A percentile compares a stretch with the other conserved stretches of the same genome.
phyloP scores from a whole-genome alignment of 805 yeast species.

The Wickerhamiella spandovensis region DNA sequence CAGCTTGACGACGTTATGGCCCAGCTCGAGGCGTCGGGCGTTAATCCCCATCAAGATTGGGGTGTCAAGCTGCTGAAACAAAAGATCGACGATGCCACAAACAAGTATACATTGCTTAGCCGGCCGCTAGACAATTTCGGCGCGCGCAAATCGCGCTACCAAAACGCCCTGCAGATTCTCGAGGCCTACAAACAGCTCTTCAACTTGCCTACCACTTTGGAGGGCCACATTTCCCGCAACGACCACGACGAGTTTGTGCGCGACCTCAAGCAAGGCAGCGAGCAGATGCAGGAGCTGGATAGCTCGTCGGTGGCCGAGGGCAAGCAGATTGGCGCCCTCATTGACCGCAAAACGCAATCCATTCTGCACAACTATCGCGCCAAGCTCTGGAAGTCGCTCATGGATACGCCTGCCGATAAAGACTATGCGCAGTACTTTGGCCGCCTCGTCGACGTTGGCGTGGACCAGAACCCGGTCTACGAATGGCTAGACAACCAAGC shows the following conservation, averaged over 20 bases:
- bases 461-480: constrained; percentile 48
- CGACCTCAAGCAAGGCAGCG: constrained; percentile 42
- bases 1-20: constrained; percentile 46
- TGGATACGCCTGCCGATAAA: constrained; percentile 22
- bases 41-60: constrained; percentile 20
- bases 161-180: constrained; percentile 37
- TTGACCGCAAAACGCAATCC: constrained; percentile 44
- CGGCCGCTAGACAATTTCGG: constrained; percentile 47
- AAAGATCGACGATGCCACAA: constrained; percentile 35
- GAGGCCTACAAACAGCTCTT: constrained; percentile 41
- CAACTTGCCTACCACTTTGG: constrained; percentile 41
- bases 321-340: constrained; percentile 32
- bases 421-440: constrained; percentile 29
- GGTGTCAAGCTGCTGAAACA: constrained; percentile 26
- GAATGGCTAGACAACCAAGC: constrained; percentile 47
- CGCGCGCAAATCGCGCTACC: constrained; percentile 35
- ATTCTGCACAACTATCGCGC: constrained; percentile 43
- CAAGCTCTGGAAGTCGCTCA: constrained; percentile 38
- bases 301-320: constrained; percentile 17
- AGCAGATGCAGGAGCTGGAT: constrained; percentile 18
- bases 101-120: constrained; percentile 38
- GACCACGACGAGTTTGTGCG: constrained; percentile 47
- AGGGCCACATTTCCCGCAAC: constrained; percentile 30
- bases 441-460: constrained; percentile 50
- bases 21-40: constrained; percentile 34